phyloP scores from a whole-genome alignment of 2,329 filamentous ascomycete species.

The Nigrospora sphaerica region DNA sequence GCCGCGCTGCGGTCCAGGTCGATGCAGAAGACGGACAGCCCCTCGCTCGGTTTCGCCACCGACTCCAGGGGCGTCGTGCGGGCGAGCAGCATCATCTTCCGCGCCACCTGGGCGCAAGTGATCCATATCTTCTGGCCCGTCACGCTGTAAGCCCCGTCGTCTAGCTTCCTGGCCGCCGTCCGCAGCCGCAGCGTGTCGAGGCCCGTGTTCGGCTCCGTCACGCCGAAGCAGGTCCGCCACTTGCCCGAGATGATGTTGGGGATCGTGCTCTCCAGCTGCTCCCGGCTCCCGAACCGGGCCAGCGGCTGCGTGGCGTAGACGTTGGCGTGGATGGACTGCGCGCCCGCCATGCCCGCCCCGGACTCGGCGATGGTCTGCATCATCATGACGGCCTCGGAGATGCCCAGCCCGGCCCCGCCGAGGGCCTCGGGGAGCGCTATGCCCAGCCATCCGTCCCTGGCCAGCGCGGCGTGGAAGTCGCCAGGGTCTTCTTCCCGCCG shows the following conservation, averaged over 20 bases:
- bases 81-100: constrained; percentile 76
- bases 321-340: constrained; percentile 56
- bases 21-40: constrained; percentile 74
- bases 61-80: constrained; percentile 65
- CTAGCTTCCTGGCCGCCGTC: constrained; percentile 51
- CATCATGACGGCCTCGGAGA: constrained; percentile 82
- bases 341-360: constrained; percentile 71
- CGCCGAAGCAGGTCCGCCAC: constrained; percentile 71
- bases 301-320: constrained; percentile 72
- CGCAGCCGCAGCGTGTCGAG: constrained; percentile 68
- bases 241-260: constrained; percentile 65
- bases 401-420: constrained; percentile 68
- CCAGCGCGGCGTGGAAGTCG: constrained; percentile 69
- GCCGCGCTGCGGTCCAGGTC: constrained; percentile 57
- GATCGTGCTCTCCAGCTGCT: constrained; percentile 58
- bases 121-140: constrained; percentile 88
- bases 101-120: constrained; percentile 73
- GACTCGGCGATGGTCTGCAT: constrained; percentile 74
- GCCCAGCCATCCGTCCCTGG: constrained; percentile 72
- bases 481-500: constrained; percentile 63
- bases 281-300: constrained; percentile 61
- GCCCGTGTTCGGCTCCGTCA: constrained; percentile 77
- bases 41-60: constrained; percentile 63
- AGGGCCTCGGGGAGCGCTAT: constrained; percentile 70
- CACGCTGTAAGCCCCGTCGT: constrained; percentile 56